Evolutionary conservation across 2,329 filamentous ascomycete genomes (phyloP), one percentile per base, ranked within the genome.

Genomic region (Cordyceps cateniannulata): DNA sequence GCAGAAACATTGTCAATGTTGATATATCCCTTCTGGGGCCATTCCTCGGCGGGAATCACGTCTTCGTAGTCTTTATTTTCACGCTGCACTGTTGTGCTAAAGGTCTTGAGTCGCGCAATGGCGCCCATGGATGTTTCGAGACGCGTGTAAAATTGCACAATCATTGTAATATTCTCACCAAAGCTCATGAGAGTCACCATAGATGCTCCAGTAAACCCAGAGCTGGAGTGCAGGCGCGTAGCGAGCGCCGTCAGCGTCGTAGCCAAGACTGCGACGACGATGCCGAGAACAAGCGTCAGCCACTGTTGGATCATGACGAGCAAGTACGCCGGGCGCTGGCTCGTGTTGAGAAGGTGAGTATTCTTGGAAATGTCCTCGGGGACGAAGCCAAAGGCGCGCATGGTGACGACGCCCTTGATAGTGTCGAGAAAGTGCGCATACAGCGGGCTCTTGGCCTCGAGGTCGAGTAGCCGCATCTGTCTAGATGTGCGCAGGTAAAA

Each of bases 361-460:
- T 81, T 84, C 54, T 72, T 72, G 14, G 72, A 65, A 9, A 79
- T 70, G 61, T 78, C 73, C 2, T 71, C 67, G 1, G 70, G 63
- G n/a, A 76, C 70, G 81, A 81, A 85, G 3, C 79, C 79, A 63
- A 83, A 84, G 2, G 83, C 81, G 22, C 83, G 76, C 22, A 85
- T 73, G 0, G 82, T 85, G 0, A 75, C 72, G 1, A 85, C 67
- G 0, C 83, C 84, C 42, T 76, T 76, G 38, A 84, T 73, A 5
- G 77, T 80, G 64, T 85, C 82, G 24, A 79, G 72, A 64, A 85
- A 85, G 62, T 84, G 73, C 0, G 75, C 68, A 66, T 83, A 85
- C 0, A 86, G 70, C 0, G 83, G 83, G 1, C 80, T 79, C 64
- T 87, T 86, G 1, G 81, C 78, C 67, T 88, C 85, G 1, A 88